Evolutionary conservation across 1,139 yeast genomes (phyloP), one percentile per base, ranked within the genome.

Genomic region (Scheffersomyces lignicola): DNA sequence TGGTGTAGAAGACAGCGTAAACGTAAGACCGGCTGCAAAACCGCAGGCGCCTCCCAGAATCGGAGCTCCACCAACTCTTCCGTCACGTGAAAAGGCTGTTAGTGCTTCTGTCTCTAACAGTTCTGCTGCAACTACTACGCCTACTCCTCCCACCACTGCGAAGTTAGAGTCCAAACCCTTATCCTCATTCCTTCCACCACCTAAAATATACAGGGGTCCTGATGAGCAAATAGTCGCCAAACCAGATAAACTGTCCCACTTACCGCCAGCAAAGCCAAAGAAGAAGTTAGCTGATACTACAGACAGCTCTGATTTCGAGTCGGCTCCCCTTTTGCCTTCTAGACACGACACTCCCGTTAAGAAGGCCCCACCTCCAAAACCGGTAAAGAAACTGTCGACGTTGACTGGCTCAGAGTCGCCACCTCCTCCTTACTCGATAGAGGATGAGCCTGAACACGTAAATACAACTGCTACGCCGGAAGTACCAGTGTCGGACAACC

Each of bases 341-440:
- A n/a, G n/a, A n/a, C n/a, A n/a, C n/a, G n/a, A n/a, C n/a, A n/a
- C n/a, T n/a, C n/a, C 37, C 2, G 40, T 33, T 7, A 56, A 53
- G 40, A 64, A 61, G 38, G 48, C 51, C 2, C 67, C 72, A 8
- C 72, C 72, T 3, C 72, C 71, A 15, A 68, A 66, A 31, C 73
- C 74, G 1, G 40, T 49, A 3, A 69, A 62, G 44, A 63, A 62
- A 36, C 52, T 57, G 11, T 33, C 48, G 9, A 35, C 41, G n/a
- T n/a, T 46, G 1, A 22, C 29, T 17, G 47, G 45, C 36, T 51
- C 42, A 2, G 14, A 49, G 2, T 29, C 23, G 25, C 39, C 48
- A 9, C 62, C 63, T 10, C 64, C 65, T n/a, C 53, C 62, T 5
- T 58, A 61, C 32, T 31, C 52, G 15, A 40, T 31, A 14, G 11